Evolutionary conservation across 495 filamentous ascomycete species (phyloP), one percentile per base, ranked within the genome.

Genomic region (Hypoxylon rickii): DNA sequence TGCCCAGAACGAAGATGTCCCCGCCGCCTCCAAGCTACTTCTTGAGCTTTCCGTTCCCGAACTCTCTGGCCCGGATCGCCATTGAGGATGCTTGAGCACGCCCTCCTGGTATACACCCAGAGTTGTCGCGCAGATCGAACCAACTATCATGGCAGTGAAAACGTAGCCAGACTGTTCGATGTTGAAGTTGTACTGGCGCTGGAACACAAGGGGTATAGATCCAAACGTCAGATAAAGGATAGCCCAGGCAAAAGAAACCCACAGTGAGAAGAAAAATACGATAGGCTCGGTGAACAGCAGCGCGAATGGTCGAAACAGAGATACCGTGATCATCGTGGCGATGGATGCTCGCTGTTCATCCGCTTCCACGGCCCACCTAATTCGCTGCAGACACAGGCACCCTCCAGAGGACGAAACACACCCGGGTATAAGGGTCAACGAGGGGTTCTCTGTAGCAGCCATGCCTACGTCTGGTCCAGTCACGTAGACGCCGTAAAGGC

Each of bases 261-360:
- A 97, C 11, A 95, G 75, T 17, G 88, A 92, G 71, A 96, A 97
- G 76, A 88, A 96, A 74, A 96, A 96, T 15, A 97, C 91, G 10
- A 96, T 90, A 0, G 92, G 89, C 61, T 97, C 93, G 8, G 91
- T 96, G 62, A 89, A 73, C 17, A 97, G 86, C 22, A 97, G 79
- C 51, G 89, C 83, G 71, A 97, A 96, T 3, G 92, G 92, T 11
- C 91, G 81, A 40, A 83, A 88, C 17, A 89, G 72, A 0, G 90
- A 94, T 19, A 90, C 83, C 20, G 76, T 74, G 46, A 96, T 86
- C 85, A 93, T 90, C 57, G 81, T 82, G 8, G 56, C 61, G 31
- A 96, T 58, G 3, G 82, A 88, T 19, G 79, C 80, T 11, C 88
- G 82, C 63, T 95, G 86, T 64, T 96, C 90, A 59, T 96, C 92